phyloP scores from a whole-genome alignment of 2,329 filamentous ascomycete species.

The Stemphylium beticola region DNA sequence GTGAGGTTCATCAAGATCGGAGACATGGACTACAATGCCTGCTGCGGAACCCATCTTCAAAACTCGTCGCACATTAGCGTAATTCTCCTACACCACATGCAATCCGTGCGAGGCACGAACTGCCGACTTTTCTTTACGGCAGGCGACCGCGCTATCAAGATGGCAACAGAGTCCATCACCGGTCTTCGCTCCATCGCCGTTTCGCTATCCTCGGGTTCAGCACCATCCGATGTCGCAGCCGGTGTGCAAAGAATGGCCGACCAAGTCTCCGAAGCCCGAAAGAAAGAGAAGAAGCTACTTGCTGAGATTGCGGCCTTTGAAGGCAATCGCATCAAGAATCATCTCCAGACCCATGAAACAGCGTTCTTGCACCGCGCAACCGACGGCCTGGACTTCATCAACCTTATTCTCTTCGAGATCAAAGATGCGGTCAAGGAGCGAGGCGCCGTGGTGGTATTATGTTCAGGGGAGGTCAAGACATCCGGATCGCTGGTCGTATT shows the following conservation, averaged over 20 bases:
- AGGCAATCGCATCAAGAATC: constrained; percentile 29
- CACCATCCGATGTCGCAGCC: constrained; percentile 31
- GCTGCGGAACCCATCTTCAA: constrained; percentile 44
- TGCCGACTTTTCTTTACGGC: constrained; percentile 40
- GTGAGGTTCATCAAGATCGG: constrained; percentile 44
- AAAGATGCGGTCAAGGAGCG: constrained; percentile 32
- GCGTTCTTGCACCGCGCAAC: constrained; percentile 35
- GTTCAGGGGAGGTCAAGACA: constrained; percentile 36
- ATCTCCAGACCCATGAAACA: constrained; percentile 16
- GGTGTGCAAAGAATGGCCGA: constrained; percentile 35
- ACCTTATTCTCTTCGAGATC: constrained; percentile 34
- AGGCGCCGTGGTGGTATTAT: constrained; percentile 32
- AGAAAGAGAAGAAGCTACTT: constrained; percentile 38
- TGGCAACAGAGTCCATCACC: constrained; percentile 36
- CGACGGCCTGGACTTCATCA: constrained; percentile 42
- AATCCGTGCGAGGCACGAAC: constrained; percentile 39
- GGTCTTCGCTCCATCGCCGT: constrained; percentile 35
- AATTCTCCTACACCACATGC: constrained; percentile 41
- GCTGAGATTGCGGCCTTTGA: constrained; percentile 38
- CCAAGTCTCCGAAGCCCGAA: constrained; percentile 29
- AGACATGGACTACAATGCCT: constrained; percentile 43
- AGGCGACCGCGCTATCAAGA: constrained; percentile 38
- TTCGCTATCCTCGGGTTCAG: constrained; percentile 30
- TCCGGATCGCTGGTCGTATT: constrained; percentile 37
- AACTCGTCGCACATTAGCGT: constrained; percentile 40